Percentiles rank a stretch among this genome's conserved stretches.
Evolutionary conservation across 495 filamentous ascomycete species (phyloP).

Genomic region (Rhizodiscina lignyota): DNA sequence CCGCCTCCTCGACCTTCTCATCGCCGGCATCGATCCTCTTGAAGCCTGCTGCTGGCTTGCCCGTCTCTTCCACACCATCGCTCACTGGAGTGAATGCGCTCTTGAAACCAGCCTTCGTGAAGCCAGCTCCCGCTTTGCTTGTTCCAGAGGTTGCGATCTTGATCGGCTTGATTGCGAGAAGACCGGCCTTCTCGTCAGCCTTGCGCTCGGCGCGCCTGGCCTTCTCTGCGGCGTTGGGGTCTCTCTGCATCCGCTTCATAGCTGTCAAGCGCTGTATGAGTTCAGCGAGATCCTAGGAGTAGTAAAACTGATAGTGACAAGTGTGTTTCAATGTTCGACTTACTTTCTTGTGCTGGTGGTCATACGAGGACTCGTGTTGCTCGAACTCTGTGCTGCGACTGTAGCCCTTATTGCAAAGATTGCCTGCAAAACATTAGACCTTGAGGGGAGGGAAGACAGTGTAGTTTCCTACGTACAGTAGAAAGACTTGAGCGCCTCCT

Average conservation of each 20-base stretch:
- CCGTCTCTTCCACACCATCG: not conserved
- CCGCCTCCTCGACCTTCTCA: not conserved
- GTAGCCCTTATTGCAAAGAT: constrained; percentile 54
- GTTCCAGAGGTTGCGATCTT: constrained; percentile 1
- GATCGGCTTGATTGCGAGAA: constrained; percentile 38
- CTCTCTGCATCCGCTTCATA: constrained; percentile 47
- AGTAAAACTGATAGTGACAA: not conserved
- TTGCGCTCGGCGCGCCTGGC: constrained; percentile 33
- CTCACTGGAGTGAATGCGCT: not conserved
- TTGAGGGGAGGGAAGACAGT: not conserved
- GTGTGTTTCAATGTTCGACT: not conserved
- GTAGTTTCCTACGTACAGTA: constrained; percentile 36
- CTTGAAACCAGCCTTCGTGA: constrained; percentile 21
- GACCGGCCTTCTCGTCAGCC: constrained; percentile 51
- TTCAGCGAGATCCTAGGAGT: not conserved
- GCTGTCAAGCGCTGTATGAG: constrained; percentile 39
- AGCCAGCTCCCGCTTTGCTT: constrained; percentile 20
- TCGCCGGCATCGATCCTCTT: not conserved
- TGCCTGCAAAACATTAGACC: constrained; percentile 16
- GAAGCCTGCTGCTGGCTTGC: not conserved
- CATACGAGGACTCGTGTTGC: constrained; percentile 51
- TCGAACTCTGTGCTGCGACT: constrained; percentile 54
- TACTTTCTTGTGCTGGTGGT: constrained; percentile 46
- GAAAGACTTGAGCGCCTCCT: constrained; percentile 77
- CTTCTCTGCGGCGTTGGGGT: constrained; percentile 37